Base-by-base conservation (phyloP, 169 alveolate genomes). In the Plasmodium inui region DNA sequence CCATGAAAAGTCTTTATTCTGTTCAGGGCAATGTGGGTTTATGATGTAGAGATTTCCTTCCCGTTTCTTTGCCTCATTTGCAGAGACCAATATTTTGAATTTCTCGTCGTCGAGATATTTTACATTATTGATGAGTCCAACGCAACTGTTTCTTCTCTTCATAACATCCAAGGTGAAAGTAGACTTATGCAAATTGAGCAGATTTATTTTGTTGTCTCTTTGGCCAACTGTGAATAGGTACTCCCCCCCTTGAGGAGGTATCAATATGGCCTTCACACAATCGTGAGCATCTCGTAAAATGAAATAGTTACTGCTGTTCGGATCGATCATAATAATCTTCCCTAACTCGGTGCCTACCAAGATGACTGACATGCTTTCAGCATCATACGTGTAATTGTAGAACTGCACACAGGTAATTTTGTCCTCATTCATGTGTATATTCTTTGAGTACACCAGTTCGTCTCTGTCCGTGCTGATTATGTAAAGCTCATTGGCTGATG, bases 381-480 rank as follows among this genome's bases (percentile, higher is more conserved):
- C 89, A 78, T 88, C 28, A 19, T 39, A n/a, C 32, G 81, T 30
- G 71, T 88, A 88, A 32, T 39, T 78, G 46, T 57, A 88, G 70
- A 88, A 88, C 46, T 41, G 71, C 37, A 88, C 73, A 57, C 94
- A 88, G 34, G 80, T 91, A 19, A 61, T 37, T 10, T 37, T 34
- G 46, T 91, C 95, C 70, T 91, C 92, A 39, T 90, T 81, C 93
- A 95, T 95, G 28, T 96, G 96, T 37, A 96, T 82, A 76, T 96
- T 96, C 14, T 93, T 96, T 14, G 93, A 82, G 74, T 94, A 92
- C 50, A 94, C 81, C 26, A 94, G 78, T 53, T 81, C 80, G 50
- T 83, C 95, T 41, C 92, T 84, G 28, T 96, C 95, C 50, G 94
- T 96, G 46, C 91, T 73, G 61, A 95, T 84, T 22, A 95, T 95